Percentiles rank a stretch among this genome's conserved stretches.
phyloP scores from a whole-genome alignment of 1,139 yeast species.

The Eremothecium cymbalariae region DNA sequence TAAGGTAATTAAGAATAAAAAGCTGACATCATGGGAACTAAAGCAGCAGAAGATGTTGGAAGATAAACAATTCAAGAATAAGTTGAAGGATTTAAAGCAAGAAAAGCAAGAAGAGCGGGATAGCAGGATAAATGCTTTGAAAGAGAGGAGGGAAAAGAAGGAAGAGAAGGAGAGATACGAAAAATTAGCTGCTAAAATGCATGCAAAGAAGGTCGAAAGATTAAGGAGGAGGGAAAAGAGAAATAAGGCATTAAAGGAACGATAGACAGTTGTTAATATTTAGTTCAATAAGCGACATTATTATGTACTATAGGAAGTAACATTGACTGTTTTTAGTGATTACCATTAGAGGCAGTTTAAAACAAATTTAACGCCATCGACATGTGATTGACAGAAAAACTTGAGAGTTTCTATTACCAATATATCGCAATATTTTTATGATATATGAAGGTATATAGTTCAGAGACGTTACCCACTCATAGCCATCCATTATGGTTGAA shows the following conservation, averaged over 20 bases:
- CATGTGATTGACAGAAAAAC: no score
- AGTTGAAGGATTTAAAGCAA: slow-evolving; percentile 47
- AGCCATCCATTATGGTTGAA: no score
- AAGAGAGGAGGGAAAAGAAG: slow-evolving; percentile 59
- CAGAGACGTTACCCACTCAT: no score
- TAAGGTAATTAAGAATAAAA: slow-evolving; percentile 32
- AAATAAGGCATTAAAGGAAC: slow-evolving; percentile 67
- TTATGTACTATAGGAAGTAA: no score
- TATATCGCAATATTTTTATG: no score
- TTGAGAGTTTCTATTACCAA: no score
- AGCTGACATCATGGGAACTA: slow-evolving; percentile 33
- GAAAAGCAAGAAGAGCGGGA: slow-evolving; percentile 52
- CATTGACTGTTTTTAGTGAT: no score
- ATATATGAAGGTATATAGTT: no score
- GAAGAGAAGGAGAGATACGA: slow-evolving; percentile 71
- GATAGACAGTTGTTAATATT: no score
- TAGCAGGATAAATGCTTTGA: slow-evolving; percentile 45
- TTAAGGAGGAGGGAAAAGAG: slow-evolving; percentile 75
- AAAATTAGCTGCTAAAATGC: slow-evolving; percentile 62
- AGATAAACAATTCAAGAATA: slow-evolving; percentile 37
- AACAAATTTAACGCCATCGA: no score
- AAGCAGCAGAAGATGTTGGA: slow-evolving; percentile 35
- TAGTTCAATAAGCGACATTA: no score
- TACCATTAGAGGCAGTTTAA: no score
- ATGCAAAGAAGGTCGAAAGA: slow-evolving; percentile 70